phyloP scores from a whole-genome alignment of 495 filamentous ascomycete genomes.

The Aspergillus sparsus region DNA sequence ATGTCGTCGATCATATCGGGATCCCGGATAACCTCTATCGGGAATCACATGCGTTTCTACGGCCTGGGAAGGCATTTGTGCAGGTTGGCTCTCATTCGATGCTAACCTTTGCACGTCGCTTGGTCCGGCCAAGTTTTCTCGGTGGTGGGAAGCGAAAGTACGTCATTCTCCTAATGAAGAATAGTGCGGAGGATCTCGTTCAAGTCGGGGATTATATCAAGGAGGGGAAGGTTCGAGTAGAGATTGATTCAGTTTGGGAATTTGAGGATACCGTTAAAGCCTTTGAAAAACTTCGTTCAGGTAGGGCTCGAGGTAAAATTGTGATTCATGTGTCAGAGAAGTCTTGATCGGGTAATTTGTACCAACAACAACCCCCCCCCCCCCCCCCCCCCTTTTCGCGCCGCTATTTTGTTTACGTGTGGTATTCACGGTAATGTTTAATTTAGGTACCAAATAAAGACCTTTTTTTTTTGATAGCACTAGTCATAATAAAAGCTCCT shows the following conservation, averaged over 20 bases:
- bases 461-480: too few relatives aligned
- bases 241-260: conserved; percentile 61
- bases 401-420: background rate
- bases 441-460: too few relatives aligned
- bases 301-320: conserved; percentile 68
- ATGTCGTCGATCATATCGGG: conserved; percentile 65
- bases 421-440: too few relatives aligned
- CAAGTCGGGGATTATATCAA: conserved; percentile 60
- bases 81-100: conserved; percentile 53
- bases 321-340: conserved; percentile 55
- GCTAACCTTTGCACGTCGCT: conserved; percentile 27
- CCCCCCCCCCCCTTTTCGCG: too few relatives aligned
- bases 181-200: conserved; percentile 47
- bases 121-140: conserved; percentile 55
- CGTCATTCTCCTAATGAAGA: conserved; percentile 43
- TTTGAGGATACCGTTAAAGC: conserved; percentile 65
- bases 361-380: background rate
- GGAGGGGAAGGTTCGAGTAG: conserved; percentile 60
- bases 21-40: conserved; percentile 53
- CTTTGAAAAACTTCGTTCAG: conserved; percentile 62
- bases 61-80: conserved; percentile 54
- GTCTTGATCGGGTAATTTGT: background rate
- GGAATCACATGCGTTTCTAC: conserved; percentile 55
- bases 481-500: background rate
- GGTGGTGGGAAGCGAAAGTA: conserved; percentile 66